A percentile compares a stretch with the other conserved stretches of the same genome.
Evolutionary conservation across 495 filamentous ascomycete genomes (phyloP).

Genomic region (Penicillium manginii): DNA sequence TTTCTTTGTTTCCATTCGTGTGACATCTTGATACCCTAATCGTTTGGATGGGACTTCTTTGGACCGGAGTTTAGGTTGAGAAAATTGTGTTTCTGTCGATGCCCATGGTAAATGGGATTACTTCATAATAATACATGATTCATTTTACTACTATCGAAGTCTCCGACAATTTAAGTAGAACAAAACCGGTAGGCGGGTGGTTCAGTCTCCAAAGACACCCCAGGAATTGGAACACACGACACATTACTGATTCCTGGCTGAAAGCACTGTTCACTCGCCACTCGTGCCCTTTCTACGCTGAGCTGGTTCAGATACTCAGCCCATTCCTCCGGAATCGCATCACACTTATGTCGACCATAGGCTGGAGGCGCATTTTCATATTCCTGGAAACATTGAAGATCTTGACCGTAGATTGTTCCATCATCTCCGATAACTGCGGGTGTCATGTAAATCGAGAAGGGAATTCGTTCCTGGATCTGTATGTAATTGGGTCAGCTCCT

Average conservation of each 20-base stretch:
- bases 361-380: slow-evolving; percentile 18
- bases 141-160: not conserved
- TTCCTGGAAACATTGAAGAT: slow-evolving; percentile 10
- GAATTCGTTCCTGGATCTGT: slow-evolving; percentile 21
- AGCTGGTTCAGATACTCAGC: not conserved
- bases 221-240: not conserved
- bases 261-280: not conserved
- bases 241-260: not conserved
- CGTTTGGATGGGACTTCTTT: slow-evolving; percentile 21
- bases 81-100: slow-evolving; percentile 16
- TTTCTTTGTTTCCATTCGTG: slow-evolving; percentile 10
- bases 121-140: slow-evolving; percentile 10
- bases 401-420: slow-evolving; percentile 3
- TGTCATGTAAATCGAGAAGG: slow-evolving; percentile 26
- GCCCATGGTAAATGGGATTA: slow-evolving; percentile 6
- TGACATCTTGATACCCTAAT: slow-evolving; percentile 34
- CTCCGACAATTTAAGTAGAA: not conserved
- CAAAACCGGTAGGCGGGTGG: not conserved
- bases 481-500: not conserved
- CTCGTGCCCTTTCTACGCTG: not conserved
- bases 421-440: slow-evolving; percentile 10
- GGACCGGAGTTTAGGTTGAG: slow-evolving; percentile 29
- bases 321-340: not conserved
- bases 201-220: not conserved
- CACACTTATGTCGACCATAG: slow-evolving; percentile 17